Base-by-base conservation (phyloP, 768 basidiomycete genomes). In the Crucibulum laeve region DNA sequence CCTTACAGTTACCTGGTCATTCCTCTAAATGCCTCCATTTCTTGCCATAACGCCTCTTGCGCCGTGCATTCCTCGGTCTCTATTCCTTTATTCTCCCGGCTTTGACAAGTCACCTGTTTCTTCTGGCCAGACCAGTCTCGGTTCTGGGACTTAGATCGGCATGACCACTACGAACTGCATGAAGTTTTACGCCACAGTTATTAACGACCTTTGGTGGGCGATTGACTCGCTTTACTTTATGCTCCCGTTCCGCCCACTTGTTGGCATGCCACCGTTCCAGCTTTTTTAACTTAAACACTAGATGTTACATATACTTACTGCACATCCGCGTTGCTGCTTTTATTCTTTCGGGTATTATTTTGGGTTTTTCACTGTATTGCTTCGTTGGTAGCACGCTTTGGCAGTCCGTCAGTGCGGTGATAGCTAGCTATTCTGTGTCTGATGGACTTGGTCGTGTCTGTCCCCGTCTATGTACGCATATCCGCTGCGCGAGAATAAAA, bases 1-100 rank as follows among this genome's bases (percentile, higher is more conserved):
- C 15, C 33, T 43, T 28, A 21, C 47, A 74, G 72, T 74, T 43
- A 53, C 43, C 17, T 74, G 72, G 72, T 38, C 38, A 37, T 68
- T 63, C 48, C 47, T 59, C 44, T 70, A 56, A 63, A 32, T 21
- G 22, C 40, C 32, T 25, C n/a, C 40, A 3, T 14, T 14, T 33
- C 37, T 24, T 46, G n/a, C 34, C 49, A 30, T 37, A 24, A 25
- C 32, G 45, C 47, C 25, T 35, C 45, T 46, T 44, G 42, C 45
- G 32, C 37, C 41, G 44, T 48, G 45, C 45, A 44, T 43, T 42
- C 33, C 40, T 43, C 38, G 19, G 35, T 14, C 39, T 40, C 19
- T 21, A n/a, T 18, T 18, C 15, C 35, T n/a, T 21, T 37, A 13
- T 18, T 37, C 35, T 21, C 2, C 19, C 19, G 14, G 3, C 4